These are phyloP conservation scores for Pleurotus citrinopileatus DNA, from an alignment of 768 basidiomycete species.

Conservation along the genomic window DNA sequence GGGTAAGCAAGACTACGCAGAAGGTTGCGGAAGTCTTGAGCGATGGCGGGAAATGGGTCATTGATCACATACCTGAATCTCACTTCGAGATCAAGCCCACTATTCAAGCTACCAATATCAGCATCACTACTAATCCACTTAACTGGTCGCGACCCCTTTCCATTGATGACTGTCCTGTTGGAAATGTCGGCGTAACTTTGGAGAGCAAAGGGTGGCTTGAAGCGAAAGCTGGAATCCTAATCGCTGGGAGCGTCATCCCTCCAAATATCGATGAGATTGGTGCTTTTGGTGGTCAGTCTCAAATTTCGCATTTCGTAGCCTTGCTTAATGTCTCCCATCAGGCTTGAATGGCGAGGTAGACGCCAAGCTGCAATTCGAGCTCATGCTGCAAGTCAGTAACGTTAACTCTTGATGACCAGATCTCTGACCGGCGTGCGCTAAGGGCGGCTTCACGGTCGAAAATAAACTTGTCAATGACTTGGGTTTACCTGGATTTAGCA, in stretches of 20 bases:
- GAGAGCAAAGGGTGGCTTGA: not conserved
- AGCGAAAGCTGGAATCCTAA: conserved; percentile 2
- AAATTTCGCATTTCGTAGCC: not conserved
- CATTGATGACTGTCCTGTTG: not conserved
- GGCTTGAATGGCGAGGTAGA: not conserved
- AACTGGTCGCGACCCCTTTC: not conserved
- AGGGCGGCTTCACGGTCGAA: not conserved
- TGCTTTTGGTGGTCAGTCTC: not conserved
- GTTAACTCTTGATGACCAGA: no score
- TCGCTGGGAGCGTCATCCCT: conserved; percentile 16
- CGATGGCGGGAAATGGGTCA: not conserved
- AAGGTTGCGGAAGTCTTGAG: not conserved
- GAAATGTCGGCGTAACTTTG: not conserved
- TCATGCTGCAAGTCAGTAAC: not conserved
- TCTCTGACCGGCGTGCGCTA: no score
- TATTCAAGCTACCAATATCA: not conserved
- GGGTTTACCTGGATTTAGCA: not conserved
- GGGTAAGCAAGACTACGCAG: not conserved
- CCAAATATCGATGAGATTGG: not conserved
- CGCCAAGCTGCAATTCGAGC: not conserved
- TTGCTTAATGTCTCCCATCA: not conserved
- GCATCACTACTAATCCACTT: not conserved
- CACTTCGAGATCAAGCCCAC: not conserved
- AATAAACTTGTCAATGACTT: not conserved
- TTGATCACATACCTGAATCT: not conserved